A percentile compares a stretch with the other conserved stretches of the same genome.
Evolutionary conservation across 1,139 yeast genomes (phyloP).

Genomic region (Suhomyces choctaworum): DNA sequence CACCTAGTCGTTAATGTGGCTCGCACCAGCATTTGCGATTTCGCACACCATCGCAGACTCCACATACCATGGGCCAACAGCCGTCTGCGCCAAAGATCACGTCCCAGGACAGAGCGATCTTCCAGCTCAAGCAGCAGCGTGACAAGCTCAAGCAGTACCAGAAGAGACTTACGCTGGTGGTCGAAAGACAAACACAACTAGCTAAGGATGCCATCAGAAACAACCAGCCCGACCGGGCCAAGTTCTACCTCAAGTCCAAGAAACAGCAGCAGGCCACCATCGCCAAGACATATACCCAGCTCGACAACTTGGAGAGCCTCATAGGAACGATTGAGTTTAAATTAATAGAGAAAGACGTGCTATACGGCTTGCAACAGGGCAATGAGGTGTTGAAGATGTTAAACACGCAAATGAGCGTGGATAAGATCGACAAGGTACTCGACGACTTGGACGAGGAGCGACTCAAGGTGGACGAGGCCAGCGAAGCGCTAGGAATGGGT

Average conservation of each 20-base stretch:
- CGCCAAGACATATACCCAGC: constrained; percentile 69
- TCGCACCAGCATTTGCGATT: no score
- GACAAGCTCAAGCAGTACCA: constrained; percentile 82
- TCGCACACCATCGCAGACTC: no score
- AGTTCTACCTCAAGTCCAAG: constrained; percentile 69
- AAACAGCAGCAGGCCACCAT: constrained; percentile 78
- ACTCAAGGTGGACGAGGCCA: constrained; percentile 69
- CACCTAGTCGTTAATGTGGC: no score
- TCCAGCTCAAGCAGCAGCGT: constrained; percentile 83
- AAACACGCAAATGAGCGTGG: constrained; percentile 75
- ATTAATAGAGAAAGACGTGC: constrained; percentile 79
- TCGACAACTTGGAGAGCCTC: constrained; percentile 72
- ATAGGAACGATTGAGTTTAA: constrained; percentile 84
- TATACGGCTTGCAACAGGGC: constrained; percentile 79
- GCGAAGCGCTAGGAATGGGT: constrained; percentile 46
- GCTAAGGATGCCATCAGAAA: constrained; percentile 58
- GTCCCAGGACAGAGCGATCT: constrained; percentile 78
- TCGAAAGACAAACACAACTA: constrained; percentile 56
- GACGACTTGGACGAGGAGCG: constrained; percentile 85
- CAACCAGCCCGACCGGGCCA: constrained; percentile 60
- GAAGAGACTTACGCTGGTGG: constrained; percentile 54
- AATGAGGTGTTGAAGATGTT: constrained; percentile 70
- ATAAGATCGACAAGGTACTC: constrained; percentile 76
- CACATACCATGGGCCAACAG: constrained; percentile 42
- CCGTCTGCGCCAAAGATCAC: constrained; percentile 62